Evolutionary conservation across 768 basidiomycete genomes (phyloP), one percentile per base, ranked within the genome.

Genomic region (Hortiboletus flavorubellus): DNA sequence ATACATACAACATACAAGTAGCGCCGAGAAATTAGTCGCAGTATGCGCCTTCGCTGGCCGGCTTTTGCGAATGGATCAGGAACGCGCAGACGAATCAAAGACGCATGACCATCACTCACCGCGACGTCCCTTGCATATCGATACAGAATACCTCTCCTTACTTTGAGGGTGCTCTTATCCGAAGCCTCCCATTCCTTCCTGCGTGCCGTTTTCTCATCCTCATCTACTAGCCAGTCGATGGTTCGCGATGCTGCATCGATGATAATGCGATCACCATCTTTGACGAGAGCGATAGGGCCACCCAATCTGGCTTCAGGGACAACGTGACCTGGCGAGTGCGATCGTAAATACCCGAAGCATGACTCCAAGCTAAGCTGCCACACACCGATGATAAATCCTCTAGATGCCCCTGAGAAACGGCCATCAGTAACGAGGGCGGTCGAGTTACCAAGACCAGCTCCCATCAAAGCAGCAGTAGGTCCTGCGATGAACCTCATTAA

Each of bases 391-490:
- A 83, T 81, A 68, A 84, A 85, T 8, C 84, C 84, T 41, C 80
- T 76, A 8, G 81, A 89, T 3, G 91, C 92, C 15, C 92, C 92
- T 18, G 88, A 90, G 78, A 94, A 94, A 16, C 92, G 83, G 46
- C 92, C 92, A 67, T 95, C 92, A 0, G 92, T 95, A 60, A 95
- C 86, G 47, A 95, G 77, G 1, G 89, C 89, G 3, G 89, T 91
- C 33, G 84, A 84, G 45, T 81, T 80, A 41, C 86, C 83, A 26
- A 95, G 76, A 29, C 92, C 91, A 45, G 91, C 91, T 21, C 92
- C 92, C 65, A 91, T 85, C 56, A 95, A 78, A 9, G 91, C 91
- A 33, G 81, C 89, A 9, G 93, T 93, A 2, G 91, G 91, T 18
- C 89, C 89, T 64, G 51, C 48, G 9, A 55, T 58, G 46, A 48